phyloP scores from a whole-genome alignment of 192 early-diverging fungal genomes.

The Oehlia diaphana region DNA sequence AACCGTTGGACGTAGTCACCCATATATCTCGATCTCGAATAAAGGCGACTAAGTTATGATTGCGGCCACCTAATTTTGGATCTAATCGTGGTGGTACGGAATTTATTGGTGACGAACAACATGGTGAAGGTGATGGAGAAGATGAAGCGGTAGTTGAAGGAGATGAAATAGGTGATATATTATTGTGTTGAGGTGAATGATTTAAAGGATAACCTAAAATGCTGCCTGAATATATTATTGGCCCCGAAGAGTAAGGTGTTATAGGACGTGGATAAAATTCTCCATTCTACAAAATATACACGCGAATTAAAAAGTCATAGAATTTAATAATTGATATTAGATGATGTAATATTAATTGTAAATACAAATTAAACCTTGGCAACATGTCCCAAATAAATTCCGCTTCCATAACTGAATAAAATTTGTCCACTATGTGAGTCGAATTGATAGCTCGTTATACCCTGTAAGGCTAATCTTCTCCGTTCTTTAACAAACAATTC shows the following conservation, averaged over 20 bases:
- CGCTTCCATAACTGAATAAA: conserved; percentile 38
- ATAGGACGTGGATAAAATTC: conserved; percentile 22
- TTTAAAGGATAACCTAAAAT: neutral
- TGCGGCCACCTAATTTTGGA: conserved; percentile 58
- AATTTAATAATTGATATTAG: neutral
- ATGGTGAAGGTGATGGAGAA: conserved; percentile 21
- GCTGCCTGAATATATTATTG: conserved; percentile 6
- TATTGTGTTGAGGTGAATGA: neutral
- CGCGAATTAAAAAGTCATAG: neutral
- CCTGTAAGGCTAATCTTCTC: conserved; percentile 47
- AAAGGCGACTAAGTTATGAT: conserved; percentile 55
- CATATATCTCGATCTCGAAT: conserved; percentile 64
- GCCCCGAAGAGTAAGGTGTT: neutral
- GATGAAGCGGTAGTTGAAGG: conserved; percentile 33
- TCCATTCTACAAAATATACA: neutral
- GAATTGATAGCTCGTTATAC: conserved; percentile 43
- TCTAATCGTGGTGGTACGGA: conserved; percentile 40
- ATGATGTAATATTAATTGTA: too few relatives aligned
- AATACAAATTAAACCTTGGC: conserved; percentile 23
- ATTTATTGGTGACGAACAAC: conserved; percentile 6
- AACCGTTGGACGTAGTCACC: conserved; percentile 50
- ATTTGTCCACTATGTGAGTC: conserved; percentile 25
- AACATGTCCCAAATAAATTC: conserved; percentile 39
- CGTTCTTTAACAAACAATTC: conserved; percentile 46
- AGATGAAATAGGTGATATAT: conserved; percentile 2